phyloP scores from a whole-genome alignment of 768 basidiomycete species.

The Leccinum truebloodii region DNA sequence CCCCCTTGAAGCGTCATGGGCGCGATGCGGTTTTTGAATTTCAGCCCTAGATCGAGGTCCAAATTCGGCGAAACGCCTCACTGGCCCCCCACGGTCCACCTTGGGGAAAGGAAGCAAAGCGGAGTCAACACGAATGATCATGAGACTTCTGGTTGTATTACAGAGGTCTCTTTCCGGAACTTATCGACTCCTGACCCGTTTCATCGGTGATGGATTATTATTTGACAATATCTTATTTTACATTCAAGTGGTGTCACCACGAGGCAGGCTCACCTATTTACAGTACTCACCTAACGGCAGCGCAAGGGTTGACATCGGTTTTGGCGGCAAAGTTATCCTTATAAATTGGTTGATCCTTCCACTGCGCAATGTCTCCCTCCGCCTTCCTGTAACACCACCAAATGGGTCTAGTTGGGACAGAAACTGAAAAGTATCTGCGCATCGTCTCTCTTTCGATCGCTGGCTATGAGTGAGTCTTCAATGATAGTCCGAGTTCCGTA shows the following conservation, averaged over 20 bases:
- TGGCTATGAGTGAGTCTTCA: constrained; percentile 37
- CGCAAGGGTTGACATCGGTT: constrained; percentile 9
- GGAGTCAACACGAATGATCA: neutral
- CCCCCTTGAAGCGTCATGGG: neutral
- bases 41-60: neutral
- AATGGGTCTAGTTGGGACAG: constrained; percentile 22
- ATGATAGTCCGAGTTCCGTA: neutral
- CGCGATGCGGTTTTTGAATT: neutral
- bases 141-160: neutral
- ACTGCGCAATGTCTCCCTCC: neutral
- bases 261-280: neutral
- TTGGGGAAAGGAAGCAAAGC: neutral
- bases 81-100: neutral
- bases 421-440: constrained; percentile 35
- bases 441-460: constrained; percentile 39
- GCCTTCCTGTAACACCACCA: neutral
- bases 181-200: constrained; percentile 4
- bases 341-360: constrained; percentile 20
- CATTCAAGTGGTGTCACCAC: constrained; percentile 4
- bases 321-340: constrained; percentile 5
- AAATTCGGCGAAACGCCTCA: neutral
- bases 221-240: constrained; percentile 1
- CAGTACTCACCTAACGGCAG: constrained; percentile 20
- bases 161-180: neutral
- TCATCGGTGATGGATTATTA: constrained; percentile 8